Conservation (phyloP, 1,284 basidiomycete species). For the Trichosporon asahii region DNA sequence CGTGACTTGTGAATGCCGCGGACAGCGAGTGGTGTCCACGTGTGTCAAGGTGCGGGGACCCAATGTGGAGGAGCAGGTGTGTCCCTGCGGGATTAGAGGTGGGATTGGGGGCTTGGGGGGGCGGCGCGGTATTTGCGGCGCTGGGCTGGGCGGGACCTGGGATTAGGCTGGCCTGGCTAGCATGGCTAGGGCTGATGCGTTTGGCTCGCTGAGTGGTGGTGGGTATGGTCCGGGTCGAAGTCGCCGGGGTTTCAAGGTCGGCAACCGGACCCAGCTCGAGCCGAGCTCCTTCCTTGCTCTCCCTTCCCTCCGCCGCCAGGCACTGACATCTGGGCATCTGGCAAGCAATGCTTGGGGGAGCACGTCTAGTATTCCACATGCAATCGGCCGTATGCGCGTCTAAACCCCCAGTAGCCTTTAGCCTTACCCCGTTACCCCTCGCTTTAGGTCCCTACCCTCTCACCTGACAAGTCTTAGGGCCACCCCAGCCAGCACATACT, state of each 20-base stretch:
- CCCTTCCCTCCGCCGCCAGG: neutral
- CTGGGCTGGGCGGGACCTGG: too few relatives aligned
- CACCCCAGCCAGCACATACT: neutral
- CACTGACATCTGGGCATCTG: neutral
- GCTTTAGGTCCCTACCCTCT: neutral
- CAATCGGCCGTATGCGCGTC: conserved; percentile 8
- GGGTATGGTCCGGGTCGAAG: neutral
- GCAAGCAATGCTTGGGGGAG: neutral
- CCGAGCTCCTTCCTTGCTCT: neutral
- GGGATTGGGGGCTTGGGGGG: neutral
- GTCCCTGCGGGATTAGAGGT: neutral
- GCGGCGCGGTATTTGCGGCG: neutral
- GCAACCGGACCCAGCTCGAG: neutral
- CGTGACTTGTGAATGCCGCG: neutral
- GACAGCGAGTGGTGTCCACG: neutral
- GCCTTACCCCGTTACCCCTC: neutral
- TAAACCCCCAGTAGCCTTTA: neutral
- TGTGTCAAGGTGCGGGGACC: neutral
- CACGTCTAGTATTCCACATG: neutral
- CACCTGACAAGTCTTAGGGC: neutral
- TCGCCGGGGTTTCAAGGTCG: conserved; percentile 1
- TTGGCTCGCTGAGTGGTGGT: neutral
- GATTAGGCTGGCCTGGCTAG: neutral
- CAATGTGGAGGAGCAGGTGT: neutral
- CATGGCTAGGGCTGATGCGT: neutral